Evolutionary conservation across 164 flowering plant species (phyloP).

Genomic region (Sedum album): DNA sequence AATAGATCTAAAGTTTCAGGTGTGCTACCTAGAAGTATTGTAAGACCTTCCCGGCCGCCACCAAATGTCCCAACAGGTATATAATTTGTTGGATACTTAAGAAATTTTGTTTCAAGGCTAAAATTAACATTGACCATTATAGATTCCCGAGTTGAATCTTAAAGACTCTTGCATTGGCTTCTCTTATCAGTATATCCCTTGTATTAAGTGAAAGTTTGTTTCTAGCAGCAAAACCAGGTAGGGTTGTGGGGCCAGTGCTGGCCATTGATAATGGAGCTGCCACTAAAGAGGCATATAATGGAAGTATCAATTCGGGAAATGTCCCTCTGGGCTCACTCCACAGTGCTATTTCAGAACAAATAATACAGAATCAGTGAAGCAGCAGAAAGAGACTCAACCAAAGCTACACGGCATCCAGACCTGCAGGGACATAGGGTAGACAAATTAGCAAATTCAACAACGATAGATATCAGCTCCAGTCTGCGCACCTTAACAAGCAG

Average conservation of each 20-base stretch:
- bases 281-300: slow-evolving; percentile 43
- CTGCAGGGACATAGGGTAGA: not conserved
- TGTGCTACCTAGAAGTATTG: slow-evolving; percentile 26
- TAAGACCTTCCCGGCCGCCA: slow-evolving; percentile 36
- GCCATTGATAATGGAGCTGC: slow-evolving; percentile 39
- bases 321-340: slow-evolving; percentile 31
- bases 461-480: slow-evolving; percentile 51
- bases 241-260: slow-evolving; percentile 49
- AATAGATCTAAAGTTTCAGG: slow-evolving; percentile 20
- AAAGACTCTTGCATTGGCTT: not conserved
- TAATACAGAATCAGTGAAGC: slow-evolving; percentile 29
- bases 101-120: not conserved
- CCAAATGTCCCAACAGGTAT: slow-evolving; percentile 46
- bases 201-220: not conserved
- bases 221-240: slow-evolving; percentile 57
- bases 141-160: not conserved
- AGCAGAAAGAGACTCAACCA: slow-evolving; percentile 25
- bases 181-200: not conserved
- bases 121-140: not conserved
- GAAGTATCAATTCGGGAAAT: slow-evolving; percentile 36
- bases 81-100: not conserved
- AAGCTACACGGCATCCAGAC: not conserved
- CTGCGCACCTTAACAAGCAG: slow-evolving; percentile 42
- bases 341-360: slow-evolving; percentile 32
- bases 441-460: slow-evolving; percentile 16